Conservation (phyloP, 805 yeast genomes). For the Monosporozyma siamensis region DNA sequence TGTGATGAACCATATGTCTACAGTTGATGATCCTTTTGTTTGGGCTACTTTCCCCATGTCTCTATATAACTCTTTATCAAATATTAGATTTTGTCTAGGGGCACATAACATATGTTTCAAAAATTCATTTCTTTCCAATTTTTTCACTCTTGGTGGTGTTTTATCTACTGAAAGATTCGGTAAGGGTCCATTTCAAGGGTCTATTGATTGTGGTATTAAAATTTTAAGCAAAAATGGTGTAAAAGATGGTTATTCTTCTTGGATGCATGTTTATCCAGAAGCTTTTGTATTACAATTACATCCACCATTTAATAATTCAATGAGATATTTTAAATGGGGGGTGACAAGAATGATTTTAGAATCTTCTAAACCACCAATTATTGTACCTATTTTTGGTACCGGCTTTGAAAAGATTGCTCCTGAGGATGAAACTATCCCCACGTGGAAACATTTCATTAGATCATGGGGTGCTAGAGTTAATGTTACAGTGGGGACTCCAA, state of each 20-base stretch:
- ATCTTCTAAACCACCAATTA: constrained; percentile 71
- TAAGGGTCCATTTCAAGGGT: constrained; percentile 84
- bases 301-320: constrained; percentile 72
- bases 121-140: constrained; percentile 38
- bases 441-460: constrained; percentile 50
- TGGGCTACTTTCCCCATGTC: constrained; percentile 82
- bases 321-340: constrained; percentile 97
- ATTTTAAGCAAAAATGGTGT: constrained; percentile 60
- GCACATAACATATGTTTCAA: constrained; percentile 87
- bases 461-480: constrained; percentile 59
- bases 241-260: constrained; percentile 66
- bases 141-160: constrained; percentile 85
- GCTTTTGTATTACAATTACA: constrained; percentile 82
- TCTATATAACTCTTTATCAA: constrained; percentile 49
- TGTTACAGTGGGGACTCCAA: constrained; percentile 61
- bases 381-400: constrained; percentile 74
- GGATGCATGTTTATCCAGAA: constrained; percentile 95
- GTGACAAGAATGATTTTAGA: constrained; percentile 76
- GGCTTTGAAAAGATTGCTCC: constrained; percentile 88
- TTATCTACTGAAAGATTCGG: constrained; percentile 83
- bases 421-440: constrained; percentile 48
- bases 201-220: constrained; percentile 78
- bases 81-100: constrained; percentile 88
- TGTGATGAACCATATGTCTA: constrained; percentile 88
- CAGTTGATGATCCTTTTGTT: constrained; percentile 81